Evolutionary conservation across 73 alveolate species (phyloP), one percentile per base, ranked within the genome.

Genomic region (Blepharisma stoltei): DNA sequence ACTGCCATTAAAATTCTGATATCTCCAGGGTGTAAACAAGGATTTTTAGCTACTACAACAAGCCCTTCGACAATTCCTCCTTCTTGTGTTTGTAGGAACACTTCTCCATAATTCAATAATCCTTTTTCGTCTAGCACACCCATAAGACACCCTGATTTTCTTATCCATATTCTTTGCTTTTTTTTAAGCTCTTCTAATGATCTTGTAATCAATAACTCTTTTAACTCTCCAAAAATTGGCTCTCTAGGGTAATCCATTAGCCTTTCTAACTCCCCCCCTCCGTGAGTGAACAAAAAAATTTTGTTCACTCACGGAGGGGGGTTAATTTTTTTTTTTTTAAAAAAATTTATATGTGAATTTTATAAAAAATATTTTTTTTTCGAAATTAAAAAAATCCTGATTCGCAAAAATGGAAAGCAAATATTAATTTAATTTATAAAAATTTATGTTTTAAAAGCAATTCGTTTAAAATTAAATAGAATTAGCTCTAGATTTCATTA

Each of bases 1-100:
- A 95, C 97, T 0, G 98, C 98, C 54, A 67, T 90, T 27, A 97
- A 84, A 50, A 80, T 81, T 69, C 97, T 71, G 41, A 95, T 90
- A 83, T 97, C 99, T 7, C 99, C 99, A 0, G 99, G 99, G 77
- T 97, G 99, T 7, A 89, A 70, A 81, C 99, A 93, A 37, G 99
- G 99, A 73, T 90, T 93, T 67, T 92, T 84, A 8, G 97, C 94
- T 7, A 97, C 98, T 38, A 93, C 81, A 6, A 95, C 97, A 68
- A 89, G 88, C 66, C 99, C 99, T 78, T 75, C 90, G 14, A 94
- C 70, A 45, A 78, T 55, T 18, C 78, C 69, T 86, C 71, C 78
- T 76, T 41, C 79, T 83, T 5, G 44, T 46, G 8, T 49, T 75
- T 93, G 81, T 0, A 94, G 83, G 82, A 86, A 95, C 21, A 90